These are phyloP conservation scores for Larix kaempferi DNA, from an alignment of 75 land plant species.

Conservation along the genomic window DNA sequence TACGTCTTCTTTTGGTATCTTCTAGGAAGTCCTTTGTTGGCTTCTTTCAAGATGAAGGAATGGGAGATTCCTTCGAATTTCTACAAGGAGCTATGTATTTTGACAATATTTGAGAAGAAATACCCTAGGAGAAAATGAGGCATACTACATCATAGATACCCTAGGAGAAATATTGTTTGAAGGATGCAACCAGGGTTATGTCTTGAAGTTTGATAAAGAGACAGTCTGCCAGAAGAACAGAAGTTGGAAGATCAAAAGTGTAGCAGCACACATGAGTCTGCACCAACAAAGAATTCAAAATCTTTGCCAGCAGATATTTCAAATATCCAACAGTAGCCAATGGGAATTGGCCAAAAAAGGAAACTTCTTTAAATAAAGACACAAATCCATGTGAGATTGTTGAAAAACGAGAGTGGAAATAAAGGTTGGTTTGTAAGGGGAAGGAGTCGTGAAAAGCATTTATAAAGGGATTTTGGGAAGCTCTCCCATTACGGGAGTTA, in stretches of 20 bases:
- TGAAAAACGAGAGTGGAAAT: too few species aligned
- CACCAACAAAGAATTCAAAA: not conserved
- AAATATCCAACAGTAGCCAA: too few species aligned
- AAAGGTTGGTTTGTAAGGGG: too few species aligned
- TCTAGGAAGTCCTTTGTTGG: constrained; percentile 80
- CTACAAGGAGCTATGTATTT: constrained; percentile 82
- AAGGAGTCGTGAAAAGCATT: too few species aligned
- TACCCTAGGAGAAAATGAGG: constrained; percentile 61
- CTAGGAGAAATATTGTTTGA: constrained; percentile 89
- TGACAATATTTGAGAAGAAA: constrained; percentile 91
- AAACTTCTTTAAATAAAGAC: too few species aligned
- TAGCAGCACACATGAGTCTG: not conserved
- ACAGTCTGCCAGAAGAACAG: constrained; percentile 30
- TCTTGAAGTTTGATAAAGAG: constrained; percentile 71
- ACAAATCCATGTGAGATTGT: too few species aligned
- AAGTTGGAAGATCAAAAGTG: constrained; percentile 1
- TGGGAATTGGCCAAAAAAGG: too few species aligned
- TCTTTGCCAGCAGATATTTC: too few species aligned
- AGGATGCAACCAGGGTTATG: constrained; percentile 86
- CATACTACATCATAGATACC: constrained; percentile 85
- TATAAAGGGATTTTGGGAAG: too few species aligned
- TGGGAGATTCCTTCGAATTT: constrained; percentile 47
- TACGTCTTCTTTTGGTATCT: constrained; percentile 62
- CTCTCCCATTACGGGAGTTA: too few species aligned
- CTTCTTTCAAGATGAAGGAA: constrained; percentile 76